Conservation (phyloP, 2,329 filamentous ascomycete genomes). For the Hyphodiscus sp. region DNA sequence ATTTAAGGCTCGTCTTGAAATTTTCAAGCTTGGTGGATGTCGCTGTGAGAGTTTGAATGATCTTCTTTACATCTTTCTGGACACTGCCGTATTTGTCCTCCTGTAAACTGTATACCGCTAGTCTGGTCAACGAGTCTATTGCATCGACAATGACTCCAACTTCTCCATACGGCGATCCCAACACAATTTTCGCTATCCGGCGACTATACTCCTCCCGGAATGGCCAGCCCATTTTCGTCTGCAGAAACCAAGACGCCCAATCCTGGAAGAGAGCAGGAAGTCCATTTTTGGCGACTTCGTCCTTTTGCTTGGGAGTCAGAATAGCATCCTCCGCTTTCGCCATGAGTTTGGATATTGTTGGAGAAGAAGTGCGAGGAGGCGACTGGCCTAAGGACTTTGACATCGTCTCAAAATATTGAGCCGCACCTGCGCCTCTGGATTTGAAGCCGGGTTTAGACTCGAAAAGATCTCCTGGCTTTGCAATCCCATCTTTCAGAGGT, state of each 20-base stretch:
- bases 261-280: conserved; percentile 42
- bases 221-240: conserved; percentile 52
- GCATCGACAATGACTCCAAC: conserved; percentile 64
- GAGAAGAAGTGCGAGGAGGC: conserved; percentile 19
- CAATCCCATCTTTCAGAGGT: conserved; percentile 22
- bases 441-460: conserved; percentile 12
- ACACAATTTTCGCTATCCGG: conserved; percentile 58
- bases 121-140: conserved; percentile 58
- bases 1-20: conserved; percentile 52
- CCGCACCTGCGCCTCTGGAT: conserved; percentile 11
- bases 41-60: conserved; percentile 66
- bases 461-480: conserved; percentile 25
- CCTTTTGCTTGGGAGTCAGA: conserved; percentile 43
- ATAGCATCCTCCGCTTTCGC: conserved; percentile 28
- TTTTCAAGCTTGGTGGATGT: conserved; percentile 63
- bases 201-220: conserved; percentile 66
- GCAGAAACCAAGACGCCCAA: conserved; percentile 40
- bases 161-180: conserved; percentile 69
- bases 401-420: conserved; percentile 20
- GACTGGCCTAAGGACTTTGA: conserved; percentile 27
- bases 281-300: conserved; percentile 44
- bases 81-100: conserved; percentile 85
- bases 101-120: conserved; percentile 65
- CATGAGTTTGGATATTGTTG: conserved; percentile 38
- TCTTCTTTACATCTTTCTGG: conserved; percentile 68